Conservation (phyloP, 495 filamentous ascomycete genomes). For the Stereocaulon alpinum region DNA sequence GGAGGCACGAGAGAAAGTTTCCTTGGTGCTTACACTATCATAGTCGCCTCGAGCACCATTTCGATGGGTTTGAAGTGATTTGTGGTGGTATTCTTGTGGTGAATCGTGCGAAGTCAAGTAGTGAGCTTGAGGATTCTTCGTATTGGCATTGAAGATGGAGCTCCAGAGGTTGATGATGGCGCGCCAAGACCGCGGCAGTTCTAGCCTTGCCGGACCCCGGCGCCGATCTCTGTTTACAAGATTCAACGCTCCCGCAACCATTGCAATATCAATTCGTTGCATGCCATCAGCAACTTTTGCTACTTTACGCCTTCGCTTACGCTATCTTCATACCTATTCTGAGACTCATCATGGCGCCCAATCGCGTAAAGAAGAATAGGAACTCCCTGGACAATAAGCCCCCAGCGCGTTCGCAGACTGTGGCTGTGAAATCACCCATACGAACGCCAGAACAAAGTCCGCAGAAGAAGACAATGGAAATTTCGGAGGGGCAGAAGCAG, state of each 20-base stretch:
- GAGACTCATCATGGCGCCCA: conserved; percentile 35
- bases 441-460: conserved; percentile 47
- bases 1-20: background rate
- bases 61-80: conserved; percentile 23
- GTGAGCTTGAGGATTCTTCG: no score
- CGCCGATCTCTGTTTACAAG: conserved; percentile 16
- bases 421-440: conserved; percentile 33
- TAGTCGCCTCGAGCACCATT: conserved; percentile 64
- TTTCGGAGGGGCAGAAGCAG: conserved; percentile 75
- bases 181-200: conserved; percentile 10
- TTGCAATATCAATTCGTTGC: background rate
- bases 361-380: conserved; percentile 48
- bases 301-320: background rate
- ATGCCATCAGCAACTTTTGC: background rate
- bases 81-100: no score
- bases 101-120: no score
- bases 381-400: conserved; percentile 36
- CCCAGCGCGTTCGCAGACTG: conserved; percentile 26
- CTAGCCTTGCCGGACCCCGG: background rate
- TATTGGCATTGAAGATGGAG: background rate
- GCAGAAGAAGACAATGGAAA: conserved; percentile 48
- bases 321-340: no score
- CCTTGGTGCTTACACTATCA: conserved; percentile 52
- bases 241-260: background rate
- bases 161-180: conserved; percentile 2